Evolutionary conservation across 805 yeast genomes (phyloP).

Genomic region (Sugiyamaella qingdaonensis): DNA sequence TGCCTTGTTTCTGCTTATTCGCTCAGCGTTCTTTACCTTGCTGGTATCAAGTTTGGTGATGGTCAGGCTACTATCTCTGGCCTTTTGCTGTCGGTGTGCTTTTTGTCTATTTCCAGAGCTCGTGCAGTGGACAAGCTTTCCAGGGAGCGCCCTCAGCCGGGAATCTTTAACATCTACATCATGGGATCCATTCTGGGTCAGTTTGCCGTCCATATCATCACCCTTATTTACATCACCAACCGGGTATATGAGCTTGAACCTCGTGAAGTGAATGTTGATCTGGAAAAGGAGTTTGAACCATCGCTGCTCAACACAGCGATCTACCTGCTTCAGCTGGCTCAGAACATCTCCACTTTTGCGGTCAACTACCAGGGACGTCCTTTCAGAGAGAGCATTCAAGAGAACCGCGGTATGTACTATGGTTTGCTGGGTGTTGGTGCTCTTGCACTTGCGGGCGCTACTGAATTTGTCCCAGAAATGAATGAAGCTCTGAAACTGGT

Average conservation of each 20-base stretch:
- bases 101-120: slow-evolving; percentile 92
- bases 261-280: slow-evolving; percentile 82
- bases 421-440: slow-evolving; percentile 89
- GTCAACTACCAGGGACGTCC: slow-evolving; percentile 97
- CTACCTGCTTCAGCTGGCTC: slow-evolving; percentile 88
- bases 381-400: slow-evolving; percentile 83
- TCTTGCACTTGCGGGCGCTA: slow-evolving; percentile 84
- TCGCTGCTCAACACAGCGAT: slow-evolving; percentile 94
- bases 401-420: slow-evolving; percentile 94
- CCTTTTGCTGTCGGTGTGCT: slow-evolving; percentile 83
- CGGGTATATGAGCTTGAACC: slow-evolving; percentile 89
- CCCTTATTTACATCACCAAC: slow-evolving; percentile 75
- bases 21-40: slow-evolving; percentile 84
- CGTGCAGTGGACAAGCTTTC: slow-evolving; percentile 84
- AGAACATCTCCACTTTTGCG: slow-evolving; percentile 96
- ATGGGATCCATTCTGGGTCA: slow-evolving; percentile 98
- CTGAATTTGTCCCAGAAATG: slow-evolving; percentile 91
- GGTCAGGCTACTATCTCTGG: slow-evolving; percentile 98
- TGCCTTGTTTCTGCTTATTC: slow-evolving; percentile 97
- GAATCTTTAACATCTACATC: slow-evolving; percentile 89
- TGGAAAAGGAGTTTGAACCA: slow-evolving; percentile 84
- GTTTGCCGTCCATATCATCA: slow-evolving; percentile 84
- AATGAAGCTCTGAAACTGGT: slow-evolving; percentile 91
- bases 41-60: slow-evolving; percentile 98
- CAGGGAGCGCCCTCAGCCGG: slow-evolving; percentile 94